Conservation (phyloP, 2,329 filamentous ascomycete species). For the Purpureocillium takamizusanense region DNA sequence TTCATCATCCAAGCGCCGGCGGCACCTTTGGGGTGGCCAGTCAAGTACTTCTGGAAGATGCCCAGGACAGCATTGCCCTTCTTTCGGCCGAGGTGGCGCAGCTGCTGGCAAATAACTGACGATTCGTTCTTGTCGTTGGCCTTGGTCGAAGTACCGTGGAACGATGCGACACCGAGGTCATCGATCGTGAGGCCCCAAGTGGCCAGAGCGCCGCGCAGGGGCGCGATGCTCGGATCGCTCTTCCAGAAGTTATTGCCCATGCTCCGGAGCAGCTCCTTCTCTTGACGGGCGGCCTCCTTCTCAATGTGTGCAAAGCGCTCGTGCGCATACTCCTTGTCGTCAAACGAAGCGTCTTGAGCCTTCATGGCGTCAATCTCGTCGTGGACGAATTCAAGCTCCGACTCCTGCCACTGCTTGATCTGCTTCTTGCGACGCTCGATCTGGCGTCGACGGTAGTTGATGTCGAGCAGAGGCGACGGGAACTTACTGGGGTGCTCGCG, state of each 20-base stretch:
- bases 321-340: constrained; percentile 76
- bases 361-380: constrained; percentile 92
- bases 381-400: constrained; percentile 84
- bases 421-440: constrained; percentile 88
- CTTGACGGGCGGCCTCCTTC: constrained; percentile 75
- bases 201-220: constrained; percentile 87
- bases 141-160: constrained; percentile 97
- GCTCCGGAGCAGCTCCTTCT: constrained; percentile 85
- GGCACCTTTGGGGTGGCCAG: constrained; percentile 97
- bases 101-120: constrained; percentile 91
- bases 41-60: constrained; percentile 99
- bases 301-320: constrained; percentile 83
- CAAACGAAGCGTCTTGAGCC: constrained; percentile 62
- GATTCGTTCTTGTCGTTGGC: constrained; percentile 99
- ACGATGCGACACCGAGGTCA: constrained; percentile 88
- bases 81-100: constrained; percentile 85
- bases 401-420: constrained; percentile 95
- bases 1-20: constrained; percentile 99
- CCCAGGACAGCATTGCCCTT: constrained; percentile 95
- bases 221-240: constrained; percentile 85
- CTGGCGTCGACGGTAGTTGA: constrained; percentile 94
- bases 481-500: constrained; percentile 87
- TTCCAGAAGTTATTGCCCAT: constrained; percentile 99
- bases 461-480: constrained; percentile 90
- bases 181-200: constrained; percentile 98